Base-by-base conservation (phyloP, 129 eudicot species). In the Escallonia herrerae region DNA sequence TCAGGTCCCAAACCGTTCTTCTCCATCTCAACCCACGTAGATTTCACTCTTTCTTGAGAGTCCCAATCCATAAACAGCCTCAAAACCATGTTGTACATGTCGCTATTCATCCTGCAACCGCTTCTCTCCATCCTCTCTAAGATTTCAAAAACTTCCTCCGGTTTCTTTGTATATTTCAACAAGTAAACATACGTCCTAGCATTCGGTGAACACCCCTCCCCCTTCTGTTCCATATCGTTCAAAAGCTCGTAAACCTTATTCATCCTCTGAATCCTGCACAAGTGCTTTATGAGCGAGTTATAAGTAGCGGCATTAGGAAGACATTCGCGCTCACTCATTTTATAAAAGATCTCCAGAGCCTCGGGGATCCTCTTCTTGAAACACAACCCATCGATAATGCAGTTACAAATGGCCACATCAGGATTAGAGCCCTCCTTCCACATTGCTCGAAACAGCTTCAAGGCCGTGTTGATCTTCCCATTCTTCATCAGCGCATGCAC, bases 311-410 rank as follows among this genome's bases (percentile, higher is more conserved):
- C 95, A 58, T 89, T 50, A 2, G 89, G 96, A 12, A 43, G 46
- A 53, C 86, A 83, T 37, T 78, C 86, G 60, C 71, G 77, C 5
- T 77, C 89, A 44, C 72, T 83, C 98, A 91, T 85, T 66, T 79
- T 82, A 1, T 49, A 13, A 15, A 91, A 75, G 3, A 93, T 80
- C 12, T 72, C 81, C 62, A 93, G 81, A 3, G 98, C 98, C 47
- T 85, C 84, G 0, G 96, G 91, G 56, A 93, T 80, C 73, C 96
- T 69, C 62, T 86, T 93, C 82, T 89, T 93, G 77, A 88, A 93
- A 68, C 96, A 93, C 70, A 93, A 62, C 15, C 91, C 98, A 46
- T 93, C 91, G 39, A 93, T 93, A 5, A 93, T 81, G 48, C 75
- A 74, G 65, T 86, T 93, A 61, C 96, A 88, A 3, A 89, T 93